Base-by-base conservation (phyloP, 805 yeast genomes). In the Wickerhamomyces xylosicus region DNA sequence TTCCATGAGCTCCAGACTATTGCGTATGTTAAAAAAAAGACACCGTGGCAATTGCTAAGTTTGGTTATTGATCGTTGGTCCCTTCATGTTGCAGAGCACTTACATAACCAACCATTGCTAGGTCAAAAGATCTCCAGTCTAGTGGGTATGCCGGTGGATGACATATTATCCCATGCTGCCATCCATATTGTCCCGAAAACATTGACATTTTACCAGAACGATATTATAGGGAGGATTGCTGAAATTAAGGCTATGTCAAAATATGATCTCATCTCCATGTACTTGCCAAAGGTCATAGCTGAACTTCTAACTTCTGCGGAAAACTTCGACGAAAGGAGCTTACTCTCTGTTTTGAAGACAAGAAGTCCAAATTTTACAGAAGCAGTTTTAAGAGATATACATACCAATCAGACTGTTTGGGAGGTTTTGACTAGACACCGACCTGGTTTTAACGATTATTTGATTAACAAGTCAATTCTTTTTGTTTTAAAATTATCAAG, bases 61-160 rank as follows among this genome's bases (percentile, higher is more conserved):
- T 95, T 95, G 0, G 84, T 75, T 44, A 69, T 92, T 49, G 87
- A 90, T 2, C 71, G 79, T 28, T 65, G 87, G 7, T 72, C 89
- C 31, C 71, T 76, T 33, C 70, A 71, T 19, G 67, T 85, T 15
- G 77, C 85, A 3, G 74, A 74, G 44, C 66, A 67, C 34, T 52
- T 74, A 34, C 60, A 62, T 6, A 58, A 66, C 3, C 72, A 72
- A 39, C 74, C 78, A 0, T 61, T 66, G 4, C 62, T 83, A 39
- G 69, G 85, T 20, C 64, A 65, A 19, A 69, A 73, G 41, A 64
- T 90, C 15, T 73, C 87, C 6, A 77, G 74, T 20, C 62, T 85
- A 10, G 67, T 86, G 16, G 82, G 77, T 1, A 72, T 85, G 35
- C 67, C 83, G 2, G 63, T 69, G 3, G 67, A 65, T 16, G 74